Evolutionary conservation across 306 rosid genomes (phyloP).

Genomic region (Prunus dulcis): DNA sequence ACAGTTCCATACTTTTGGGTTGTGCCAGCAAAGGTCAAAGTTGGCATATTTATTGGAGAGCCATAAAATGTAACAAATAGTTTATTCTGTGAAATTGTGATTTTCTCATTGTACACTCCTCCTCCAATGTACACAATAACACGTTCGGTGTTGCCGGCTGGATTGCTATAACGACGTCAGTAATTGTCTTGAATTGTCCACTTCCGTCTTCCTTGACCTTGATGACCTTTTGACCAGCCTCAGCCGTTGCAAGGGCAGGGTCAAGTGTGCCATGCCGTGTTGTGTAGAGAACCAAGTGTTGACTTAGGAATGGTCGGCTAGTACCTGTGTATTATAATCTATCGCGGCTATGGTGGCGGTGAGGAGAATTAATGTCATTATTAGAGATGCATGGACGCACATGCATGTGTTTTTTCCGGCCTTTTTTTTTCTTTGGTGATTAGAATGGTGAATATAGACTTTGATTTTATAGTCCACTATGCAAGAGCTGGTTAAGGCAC

Average conservation of each 20-base stretch:
- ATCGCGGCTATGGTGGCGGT: slow-evolving; percentile 10
- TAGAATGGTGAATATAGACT: not conserved
- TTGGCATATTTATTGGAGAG: slow-evolving; percentile 27
- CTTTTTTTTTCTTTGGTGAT: slow-evolving; percentile 12
- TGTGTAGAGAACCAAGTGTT: slow-evolving; percentile 32
- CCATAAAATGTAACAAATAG: slow-evolving; percentile 53
- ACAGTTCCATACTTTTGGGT: too few species aligned
- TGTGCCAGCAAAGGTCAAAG: slow-evolving; percentile 11
- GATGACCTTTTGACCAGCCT: slow-evolving; percentile 18
- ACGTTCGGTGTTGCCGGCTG: slow-evolving; percentile 38
- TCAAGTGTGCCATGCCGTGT: slow-evolving; percentile 28
- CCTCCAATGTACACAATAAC: slow-evolving; percentile 46
- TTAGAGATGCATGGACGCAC: not conserved
- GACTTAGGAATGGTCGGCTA: slow-evolving; percentile 21
- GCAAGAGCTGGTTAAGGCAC: not conserved
- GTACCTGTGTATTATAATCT: slow-evolving; percentile 17
- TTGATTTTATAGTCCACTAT: slow-evolving; percentile 6
- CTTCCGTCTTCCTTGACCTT: slow-evolving; percentile 45
- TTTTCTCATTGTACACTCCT: slow-evolving; percentile 56
- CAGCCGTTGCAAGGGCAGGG: slow-evolving; percentile 41
- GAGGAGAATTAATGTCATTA: not conserved
- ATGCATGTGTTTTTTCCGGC: slow-evolving; percentile 14
- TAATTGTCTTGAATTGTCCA: slow-evolving; percentile 47
- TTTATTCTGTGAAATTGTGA: slow-evolving; percentile 31
- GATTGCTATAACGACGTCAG: slow-evolving; percentile 48